phyloP scores from a whole-genome alignment of 768 basidiomycete genomes.

The Boletus rubropictus region DNA sequence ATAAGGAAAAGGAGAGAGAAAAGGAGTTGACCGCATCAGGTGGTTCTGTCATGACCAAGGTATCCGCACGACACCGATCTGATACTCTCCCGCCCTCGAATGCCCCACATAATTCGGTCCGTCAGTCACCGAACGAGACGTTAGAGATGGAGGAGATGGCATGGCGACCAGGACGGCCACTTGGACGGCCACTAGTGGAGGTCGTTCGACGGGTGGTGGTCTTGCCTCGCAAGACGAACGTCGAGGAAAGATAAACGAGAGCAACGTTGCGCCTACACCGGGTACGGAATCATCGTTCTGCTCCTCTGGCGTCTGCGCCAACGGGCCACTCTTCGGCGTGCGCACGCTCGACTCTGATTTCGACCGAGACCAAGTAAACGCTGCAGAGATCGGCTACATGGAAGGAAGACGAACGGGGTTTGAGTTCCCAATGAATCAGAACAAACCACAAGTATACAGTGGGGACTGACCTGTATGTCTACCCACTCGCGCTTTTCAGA shows the following conservation, averaged over 20 bases:
- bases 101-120: conserved; percentile 5
- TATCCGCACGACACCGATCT: conserved; percentile 40
- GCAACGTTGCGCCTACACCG: conserved; percentile 1
- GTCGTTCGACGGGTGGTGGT: conserved; percentile 9
- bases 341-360: neutral
- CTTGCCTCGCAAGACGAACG: conserved; percentile 5
- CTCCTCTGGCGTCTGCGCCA: neutral
- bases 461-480: conserved; percentile 21
- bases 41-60: conserved; percentile 28
- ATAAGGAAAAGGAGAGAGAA: neutral
- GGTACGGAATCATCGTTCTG: neutral
- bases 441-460: no score
- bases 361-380: conserved; percentile 17
- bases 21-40: neutral
- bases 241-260: conserved; percentile 3
- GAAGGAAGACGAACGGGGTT: neutral
- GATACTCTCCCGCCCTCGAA: conserved; percentile 30
- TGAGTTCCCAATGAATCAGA: neutral
- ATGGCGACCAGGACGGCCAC: conserved; percentile 44
- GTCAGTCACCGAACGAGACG: neutral
- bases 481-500: conserved; percentile 10
- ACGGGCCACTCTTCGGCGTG: neutral
- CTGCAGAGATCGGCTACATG: conserved; percentile 21
- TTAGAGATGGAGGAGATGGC: conserved; percentile 29
- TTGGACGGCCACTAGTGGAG: conserved; percentile 27